phyloP scores from a whole-genome alignment of 148 eudicot genomes.

The Vaccinium macrocarpon region DNA sequence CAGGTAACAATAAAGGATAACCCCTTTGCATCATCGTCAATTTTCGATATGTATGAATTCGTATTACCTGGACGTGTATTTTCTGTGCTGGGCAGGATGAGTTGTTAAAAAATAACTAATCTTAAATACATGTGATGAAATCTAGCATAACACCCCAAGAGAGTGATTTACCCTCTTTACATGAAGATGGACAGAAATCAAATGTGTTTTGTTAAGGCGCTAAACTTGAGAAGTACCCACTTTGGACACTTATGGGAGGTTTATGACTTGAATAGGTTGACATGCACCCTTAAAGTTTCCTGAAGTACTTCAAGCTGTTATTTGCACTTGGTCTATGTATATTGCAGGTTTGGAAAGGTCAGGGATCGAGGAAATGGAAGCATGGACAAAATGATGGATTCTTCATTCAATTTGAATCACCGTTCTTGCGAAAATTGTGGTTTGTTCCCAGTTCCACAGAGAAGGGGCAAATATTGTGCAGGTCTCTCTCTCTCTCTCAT shows the following conservation, averaged over 20 bases:
- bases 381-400: slow-evolving; percentile 91
- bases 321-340: slow-evolving; percentile 1
- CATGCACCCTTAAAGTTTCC: neutral
- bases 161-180: neutral
- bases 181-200: neutral
- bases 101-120: neutral
- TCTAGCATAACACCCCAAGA: neutral
- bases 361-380: slow-evolving; percentile 97
- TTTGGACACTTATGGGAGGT: neutral
- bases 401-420: slow-evolving; percentile 90
- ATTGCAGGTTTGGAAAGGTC: slow-evolving; percentile 95
- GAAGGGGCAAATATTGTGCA: slow-evolving; percentile 86
- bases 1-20: slow-evolving; percentile 51
- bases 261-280: neutral
- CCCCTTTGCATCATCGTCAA: neutral
- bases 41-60: neutral
- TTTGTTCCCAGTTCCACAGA: slow-evolving; percentile 72
- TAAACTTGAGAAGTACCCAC: neutral
- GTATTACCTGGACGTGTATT: neutral
- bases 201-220: neutral
- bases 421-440: slow-evolving; percentile 67
- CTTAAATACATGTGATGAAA: neutral
- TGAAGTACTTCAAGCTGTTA: neutral
- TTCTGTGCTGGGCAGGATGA: neutral
- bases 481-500: slow-evolving; percentile 36